Base-by-base conservation (phyloP, 1,139 yeast genomes). In the Pneumocystis murina region DNA sequence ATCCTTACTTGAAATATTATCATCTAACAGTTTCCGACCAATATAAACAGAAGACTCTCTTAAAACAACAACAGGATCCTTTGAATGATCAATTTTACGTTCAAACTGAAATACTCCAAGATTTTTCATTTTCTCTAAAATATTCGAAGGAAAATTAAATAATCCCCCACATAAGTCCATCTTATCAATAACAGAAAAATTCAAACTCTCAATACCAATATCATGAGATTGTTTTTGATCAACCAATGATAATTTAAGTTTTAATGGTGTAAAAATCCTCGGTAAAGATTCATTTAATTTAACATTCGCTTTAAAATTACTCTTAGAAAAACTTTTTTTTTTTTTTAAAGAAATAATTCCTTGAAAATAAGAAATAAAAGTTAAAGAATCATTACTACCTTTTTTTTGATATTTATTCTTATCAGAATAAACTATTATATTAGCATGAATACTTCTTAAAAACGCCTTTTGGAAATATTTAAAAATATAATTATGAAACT, bases 31-130 rank as follows among this genome's bases (percentile, higher is more conserved):
- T n/a, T 59, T 59, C 5, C 59, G 64, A 16, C 61, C 43, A 16
- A 66, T 24, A 30, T 48, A 54, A 14, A 60, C 36, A 12, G 64
- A 59, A 8, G 59, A 54, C n/a, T 61, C 54, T 17, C 67, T 59
- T 20, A 63, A 55, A n/a, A 66, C 59, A n/a, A 64, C 28, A n/a
- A 66, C 64, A 14, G 60, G 57, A 24, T 59, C 64, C 12, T 64
- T 30, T 28, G 65, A 66, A 48, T 48, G 59, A 36, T 65, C 63
- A 33, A 59, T 58, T 14, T 60, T 55, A 55, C 59, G 64, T 14
- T 61, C 63, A 16, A 35, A 40, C 17, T 61, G 60, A 28, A 66
- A 14, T 17, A 63, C 61, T 24, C 62, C 67, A 41, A 66, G 48
- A 8, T 62, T 48, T 20, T 54, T 54, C n/a, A 66, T 57, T 39